Percentiles rank a stretch among this genome's conserved stretches.
These are phyloP conservation scores for Sapria himalayana DNA, from an alignment of 345 rosid species.

Conservation along the genomic window DNA sequence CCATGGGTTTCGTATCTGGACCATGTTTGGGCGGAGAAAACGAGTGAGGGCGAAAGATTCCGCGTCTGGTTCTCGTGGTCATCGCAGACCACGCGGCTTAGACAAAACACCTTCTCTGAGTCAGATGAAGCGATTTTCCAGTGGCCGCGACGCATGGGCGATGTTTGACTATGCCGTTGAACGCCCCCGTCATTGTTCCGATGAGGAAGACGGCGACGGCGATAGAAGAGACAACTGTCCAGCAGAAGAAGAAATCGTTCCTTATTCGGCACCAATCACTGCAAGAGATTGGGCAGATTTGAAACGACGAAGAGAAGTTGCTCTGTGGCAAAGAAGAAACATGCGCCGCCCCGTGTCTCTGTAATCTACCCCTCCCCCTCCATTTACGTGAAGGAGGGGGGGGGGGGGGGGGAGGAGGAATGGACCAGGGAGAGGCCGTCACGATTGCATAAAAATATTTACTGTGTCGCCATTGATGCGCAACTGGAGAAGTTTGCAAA, in stretches of 20 bases:
- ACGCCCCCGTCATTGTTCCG: slow-evolving; percentile 24
- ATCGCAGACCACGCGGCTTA: no score
- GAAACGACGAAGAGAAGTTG: slow-evolving; percentile 51
- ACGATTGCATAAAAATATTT: no score
- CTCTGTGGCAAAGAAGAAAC: slow-evolving; percentile 81
- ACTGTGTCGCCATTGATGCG: no score
- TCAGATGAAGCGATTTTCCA: slow-evolving; percentile 61
- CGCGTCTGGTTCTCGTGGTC: no score
- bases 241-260: slow-evolving; percentile 22
- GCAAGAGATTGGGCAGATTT: slow-evolving; percentile 15
- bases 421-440: no score
- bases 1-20: no score
- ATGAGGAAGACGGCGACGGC: slow-evolving; percentile 22
- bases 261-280: slow-evolving; percentile 57
- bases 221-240: slow-evolving; percentile 13
- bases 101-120: slow-evolving; percentile 38
- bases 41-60: no score
- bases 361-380: no score
- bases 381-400: no score
- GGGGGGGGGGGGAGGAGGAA: no score
- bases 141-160: slow-evolving; percentile 36
- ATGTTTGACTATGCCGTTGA: slow-evolving; percentile 47
- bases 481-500: no score
- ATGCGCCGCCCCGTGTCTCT: slow-evolving; percentile 61
- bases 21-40: no score